A percentile compares a stretch with the other conserved stretches of the same genome.
Conservation (phyloP, 2,329 filamentous ascomycete species). For the Claviceps pazoutovae region DNA sequence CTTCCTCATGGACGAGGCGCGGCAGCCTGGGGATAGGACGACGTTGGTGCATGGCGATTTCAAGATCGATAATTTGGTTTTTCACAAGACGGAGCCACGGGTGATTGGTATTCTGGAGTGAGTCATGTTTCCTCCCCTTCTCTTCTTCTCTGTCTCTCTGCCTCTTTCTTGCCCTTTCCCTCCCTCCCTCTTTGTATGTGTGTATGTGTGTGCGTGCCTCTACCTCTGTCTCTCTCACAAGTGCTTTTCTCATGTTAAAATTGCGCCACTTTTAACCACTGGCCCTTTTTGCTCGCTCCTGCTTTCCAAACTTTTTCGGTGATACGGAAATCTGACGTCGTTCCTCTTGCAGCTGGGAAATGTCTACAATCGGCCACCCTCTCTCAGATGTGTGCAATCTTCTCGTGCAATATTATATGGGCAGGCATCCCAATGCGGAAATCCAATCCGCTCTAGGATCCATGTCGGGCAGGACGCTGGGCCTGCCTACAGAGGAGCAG, state of each 20-base stretch:
- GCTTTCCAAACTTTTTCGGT: background rate
- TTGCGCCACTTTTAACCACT: no score
- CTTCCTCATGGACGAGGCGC: constrained; percentile 58
- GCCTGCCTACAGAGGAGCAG: constrained; percentile 36
- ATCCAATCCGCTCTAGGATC: constrained; percentile 34
- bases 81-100: constrained; percentile 72
- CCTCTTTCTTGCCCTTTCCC: background rate
- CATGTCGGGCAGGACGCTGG: constrained; percentile 46
- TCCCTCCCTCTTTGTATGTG: background rate
- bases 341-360: constrained; percentile 58
- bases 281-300: background rate
- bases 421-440: constrained; percentile 12
- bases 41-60: constrained; percentile 89
- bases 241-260: no score
- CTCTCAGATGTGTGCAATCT: constrained; percentile 83
- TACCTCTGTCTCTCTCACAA: no score
- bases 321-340: background rate
- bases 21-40: constrained; percentile 63
- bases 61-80: constrained; percentile 86
- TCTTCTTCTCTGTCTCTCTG: background rate
- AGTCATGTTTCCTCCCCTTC: constrained; percentile 14
- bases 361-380: constrained; percentile 95
- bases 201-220: no score
- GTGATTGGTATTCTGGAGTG: constrained; percentile 88
- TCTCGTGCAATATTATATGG: constrained; percentile 26